These are phyloP conservation scores for Acorus calamus DNA, from an alignment of 106 monocot species.

Conservation along the genomic window DNA sequence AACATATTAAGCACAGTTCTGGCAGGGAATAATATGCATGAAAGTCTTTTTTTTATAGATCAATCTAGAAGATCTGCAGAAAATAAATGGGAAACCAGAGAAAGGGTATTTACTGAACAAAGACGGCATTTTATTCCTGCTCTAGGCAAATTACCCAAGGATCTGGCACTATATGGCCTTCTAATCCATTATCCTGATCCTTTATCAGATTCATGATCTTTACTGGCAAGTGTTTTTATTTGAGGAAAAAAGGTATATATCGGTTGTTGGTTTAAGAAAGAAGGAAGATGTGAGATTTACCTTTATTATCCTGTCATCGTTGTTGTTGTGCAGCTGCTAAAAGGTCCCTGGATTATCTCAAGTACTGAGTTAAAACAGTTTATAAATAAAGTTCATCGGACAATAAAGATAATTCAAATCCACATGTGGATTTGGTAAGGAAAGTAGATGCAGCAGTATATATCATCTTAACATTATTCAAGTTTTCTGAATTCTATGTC, in stretches of 20 bases:
- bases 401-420: too few species aligned
- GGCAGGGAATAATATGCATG: too few species aligned
- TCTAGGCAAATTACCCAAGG: conserved; percentile 97
- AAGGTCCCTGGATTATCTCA: conserved; percentile 45
- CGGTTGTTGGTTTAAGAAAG: background rate
- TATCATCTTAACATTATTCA: too few species aligned
- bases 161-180: conserved; percentile 50
- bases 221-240: conserved; percentile 4
- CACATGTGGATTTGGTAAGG: too few species aligned
- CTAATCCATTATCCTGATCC: conserved; percentile 30
- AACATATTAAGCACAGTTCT: too few species aligned
- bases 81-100: background rate
- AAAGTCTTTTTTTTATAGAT: too few species aligned
- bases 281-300: conserved; percentile 16
- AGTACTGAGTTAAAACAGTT: too few species aligned
- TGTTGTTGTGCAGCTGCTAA: conserved; percentile 71
- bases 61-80: background rate
- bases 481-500: too few species aligned
- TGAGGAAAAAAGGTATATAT: background rate
- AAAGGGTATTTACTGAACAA: conserved; percentile 76
- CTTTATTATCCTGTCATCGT: conserved; percentile 57
- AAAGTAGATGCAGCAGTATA: too few species aligned
- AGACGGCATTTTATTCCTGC: conserved; percentile 92
- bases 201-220: conserved; percentile 15
- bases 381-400: too few species aligned